phyloP scores from a whole-genome alignment of 2,329 filamentous ascomycete species.

The Pseudocercospora fijiensis region DNA sequence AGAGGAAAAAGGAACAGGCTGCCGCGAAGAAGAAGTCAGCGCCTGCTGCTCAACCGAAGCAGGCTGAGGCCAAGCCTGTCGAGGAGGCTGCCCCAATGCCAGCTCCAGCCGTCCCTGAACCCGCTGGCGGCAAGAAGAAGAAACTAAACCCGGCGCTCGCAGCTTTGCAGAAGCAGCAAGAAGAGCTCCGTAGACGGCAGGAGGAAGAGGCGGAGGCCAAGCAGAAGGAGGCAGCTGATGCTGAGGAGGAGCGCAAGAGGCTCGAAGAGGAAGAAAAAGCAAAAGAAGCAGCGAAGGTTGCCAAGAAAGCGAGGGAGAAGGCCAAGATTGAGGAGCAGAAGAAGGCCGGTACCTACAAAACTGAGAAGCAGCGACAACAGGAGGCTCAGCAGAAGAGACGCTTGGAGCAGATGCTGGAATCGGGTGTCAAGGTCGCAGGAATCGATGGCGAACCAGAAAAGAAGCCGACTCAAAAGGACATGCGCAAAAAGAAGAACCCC shows the following conservation, averaged over 20 bases:
- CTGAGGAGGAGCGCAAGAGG: constrained; percentile 63
- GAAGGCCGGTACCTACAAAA: constrained; percentile 82
- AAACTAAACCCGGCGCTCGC: constrained; percentile 76
- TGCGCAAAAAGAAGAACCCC: constrained; percentile 70
- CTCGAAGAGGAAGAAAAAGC: constrained; percentile 70
- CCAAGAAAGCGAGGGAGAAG: constrained; percentile 84
- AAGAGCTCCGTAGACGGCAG: constrained; percentile 65
- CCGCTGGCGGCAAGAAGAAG: constrained; percentile 68
- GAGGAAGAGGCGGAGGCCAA: constrained; percentile 61
- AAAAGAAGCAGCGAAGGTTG: constrained; percentile 69
- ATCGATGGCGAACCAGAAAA: constrained; percentile 71
- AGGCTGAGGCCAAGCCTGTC: constrained; percentile 34
- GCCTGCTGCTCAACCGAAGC: constrained; percentile 34
- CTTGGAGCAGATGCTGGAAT: constrained; percentile 80
- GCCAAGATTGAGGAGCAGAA: constrained; percentile 83
- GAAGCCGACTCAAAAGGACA: constrained; percentile 74
- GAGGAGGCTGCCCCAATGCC: constrained; percentile 52
- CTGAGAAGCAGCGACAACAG: constrained; percentile 80
- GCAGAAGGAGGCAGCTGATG: constrained; percentile 65
- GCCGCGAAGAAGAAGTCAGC: constrained; percentile 75
- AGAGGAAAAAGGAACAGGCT: constrained; percentile 96
- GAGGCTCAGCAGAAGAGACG: constrained; percentile 76
- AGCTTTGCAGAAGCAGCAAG: constrained; percentile 77
- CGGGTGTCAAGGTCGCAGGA: constrained; percentile 61
- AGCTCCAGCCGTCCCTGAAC: constrained; percentile 45